Conservation (phyloP, 441 rosid species). For the Populus hybrid region DNA sequence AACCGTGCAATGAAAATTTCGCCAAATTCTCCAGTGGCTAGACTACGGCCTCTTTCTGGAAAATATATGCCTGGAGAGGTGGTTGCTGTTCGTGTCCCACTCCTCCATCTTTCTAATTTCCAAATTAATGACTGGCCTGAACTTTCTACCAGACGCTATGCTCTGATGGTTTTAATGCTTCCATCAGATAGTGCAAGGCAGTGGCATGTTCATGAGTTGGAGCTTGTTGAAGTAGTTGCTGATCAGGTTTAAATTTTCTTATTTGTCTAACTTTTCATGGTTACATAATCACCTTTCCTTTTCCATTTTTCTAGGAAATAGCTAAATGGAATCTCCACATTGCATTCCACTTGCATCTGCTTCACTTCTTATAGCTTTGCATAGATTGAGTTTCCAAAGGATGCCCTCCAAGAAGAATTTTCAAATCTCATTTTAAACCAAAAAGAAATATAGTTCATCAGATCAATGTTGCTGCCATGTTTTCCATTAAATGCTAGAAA, state of each 20-base stretch:
- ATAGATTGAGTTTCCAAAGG: not conserved
- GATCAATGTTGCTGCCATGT: not conserved
- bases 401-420: not conserved
- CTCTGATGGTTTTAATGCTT: conserved; percentile 97
- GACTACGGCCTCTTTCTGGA: conserved; percentile 77
- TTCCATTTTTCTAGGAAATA: not conserved
- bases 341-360: not conserved
- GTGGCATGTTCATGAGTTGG: conserved; percentile 97
- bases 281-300: not conserved
- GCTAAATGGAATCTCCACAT: not conserved
- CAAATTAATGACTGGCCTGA: conserved; percentile 99
- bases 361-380: not conserved
- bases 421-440: not conserved
- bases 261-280: conserved; percentile 4
- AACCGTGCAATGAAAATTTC: conserved; percentile 79
- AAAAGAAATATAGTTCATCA: not conserved
- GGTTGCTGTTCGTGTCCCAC: conserved; percentile 96
- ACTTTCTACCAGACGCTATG: conserved; percentile 91
- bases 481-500: not conserved
- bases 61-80: conserved; percentile 85
- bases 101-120: conserved; percentile 90
- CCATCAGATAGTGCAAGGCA: conserved; percentile 98
- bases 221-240: conserved; percentile 98
- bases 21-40: conserved; percentile 85
- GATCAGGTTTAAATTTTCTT: conserved; percentile 61